A percentile compares a stretch with the other conserved stretches of the same genome.
phyloP scores from a whole-genome alignment of 1,284 basidiomycete genomes.

The Boletus mariae region DNA sequence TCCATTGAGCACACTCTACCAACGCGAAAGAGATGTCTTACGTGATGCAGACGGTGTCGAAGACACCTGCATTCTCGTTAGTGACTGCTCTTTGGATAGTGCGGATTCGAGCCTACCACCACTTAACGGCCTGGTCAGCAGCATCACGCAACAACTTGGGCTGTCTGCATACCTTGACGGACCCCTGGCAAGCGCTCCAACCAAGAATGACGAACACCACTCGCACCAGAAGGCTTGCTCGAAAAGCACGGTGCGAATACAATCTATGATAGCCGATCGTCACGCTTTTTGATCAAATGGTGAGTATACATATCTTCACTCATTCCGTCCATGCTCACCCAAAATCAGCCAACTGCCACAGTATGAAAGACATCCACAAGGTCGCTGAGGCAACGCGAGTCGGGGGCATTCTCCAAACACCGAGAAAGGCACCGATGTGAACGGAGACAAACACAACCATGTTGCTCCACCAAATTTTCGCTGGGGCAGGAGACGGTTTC shows the following conservation, averaged over 20 bases:
- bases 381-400: not conserved
- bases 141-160: not conserved
- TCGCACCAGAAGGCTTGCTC: conserved; percentile 43
- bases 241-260: not conserved
- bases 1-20: not conserved
- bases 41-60: not conserved
- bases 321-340: not conserved
- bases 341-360: not conserved
- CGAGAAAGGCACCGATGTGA: not conserved
- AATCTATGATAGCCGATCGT: not conserved
- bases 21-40: not conserved
- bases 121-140: conserved; percentile 11
- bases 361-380: not conserved
- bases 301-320: not conserved
- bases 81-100: not conserved
- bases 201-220: conserved; percentile 61
- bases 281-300: not conserved
- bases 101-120: not conserved
- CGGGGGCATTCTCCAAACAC: not conserved
- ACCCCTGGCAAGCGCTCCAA: conserved; percentile 66
- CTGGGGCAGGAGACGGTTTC: not conserved
- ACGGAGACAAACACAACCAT: too few relatives aligned
- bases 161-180: conserved; percentile 43
- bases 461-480: not conserved
- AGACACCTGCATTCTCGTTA: not conserved